Evolutionary conservation across 352 stramenopile species (phyloP).

Genomic region (Globisporangium heterothallicum): DNA sequence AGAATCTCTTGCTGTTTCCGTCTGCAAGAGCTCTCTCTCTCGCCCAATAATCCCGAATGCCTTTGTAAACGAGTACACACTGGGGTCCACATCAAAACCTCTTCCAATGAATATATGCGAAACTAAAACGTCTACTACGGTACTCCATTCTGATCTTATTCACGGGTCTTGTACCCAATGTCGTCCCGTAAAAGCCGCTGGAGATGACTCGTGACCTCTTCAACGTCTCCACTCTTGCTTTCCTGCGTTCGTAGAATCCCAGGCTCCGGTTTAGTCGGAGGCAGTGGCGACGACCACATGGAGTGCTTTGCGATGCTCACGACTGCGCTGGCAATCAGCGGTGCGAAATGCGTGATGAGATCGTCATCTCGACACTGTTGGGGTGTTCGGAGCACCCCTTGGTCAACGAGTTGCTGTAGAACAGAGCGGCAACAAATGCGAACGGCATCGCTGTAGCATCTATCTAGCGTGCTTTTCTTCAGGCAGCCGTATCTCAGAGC

Average conservation of each 20-base stretch:
- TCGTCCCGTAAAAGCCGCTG: slow-evolving; percentile 7
- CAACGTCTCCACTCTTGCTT: slow-evolving; percentile 11
- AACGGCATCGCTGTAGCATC: slow-evolving; percentile 30
- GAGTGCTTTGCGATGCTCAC: slow-evolving; percentile 23
- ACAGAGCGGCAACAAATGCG: slow-evolving; percentile 35
- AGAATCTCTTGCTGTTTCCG: slow-evolving; percentile 15
- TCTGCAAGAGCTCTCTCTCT: slow-evolving; percentile 10
- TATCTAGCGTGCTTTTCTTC: slow-evolving; percentile 50
- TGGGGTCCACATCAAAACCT: not conserved
- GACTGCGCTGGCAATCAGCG: slow-evolving; percentile 50
- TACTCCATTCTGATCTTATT: not conserved
- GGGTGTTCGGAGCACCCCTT: slow-evolving; percentile 38
- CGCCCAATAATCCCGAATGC: slow-evolving; percentile 26
- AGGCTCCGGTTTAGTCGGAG: not conserved
- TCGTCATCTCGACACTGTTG: slow-evolving; percentile 49
- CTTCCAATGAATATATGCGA: slow-evolving; percentile 1
- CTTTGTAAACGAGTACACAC: not conserved
- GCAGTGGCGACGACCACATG: not conserved
- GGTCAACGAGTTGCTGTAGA: slow-evolving; percentile 42
- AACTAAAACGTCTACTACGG: not conserved
- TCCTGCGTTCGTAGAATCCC: not conserved
- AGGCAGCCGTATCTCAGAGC: slow-evolving; percentile 46
- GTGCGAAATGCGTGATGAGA: slow-evolving; percentile 39
- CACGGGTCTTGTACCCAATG: not conserved
- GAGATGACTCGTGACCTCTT: slow-evolving; percentile 12